phyloP scores from a whole-genome alignment of 257 asterid genomes.

The Lantana camara region DNA sequence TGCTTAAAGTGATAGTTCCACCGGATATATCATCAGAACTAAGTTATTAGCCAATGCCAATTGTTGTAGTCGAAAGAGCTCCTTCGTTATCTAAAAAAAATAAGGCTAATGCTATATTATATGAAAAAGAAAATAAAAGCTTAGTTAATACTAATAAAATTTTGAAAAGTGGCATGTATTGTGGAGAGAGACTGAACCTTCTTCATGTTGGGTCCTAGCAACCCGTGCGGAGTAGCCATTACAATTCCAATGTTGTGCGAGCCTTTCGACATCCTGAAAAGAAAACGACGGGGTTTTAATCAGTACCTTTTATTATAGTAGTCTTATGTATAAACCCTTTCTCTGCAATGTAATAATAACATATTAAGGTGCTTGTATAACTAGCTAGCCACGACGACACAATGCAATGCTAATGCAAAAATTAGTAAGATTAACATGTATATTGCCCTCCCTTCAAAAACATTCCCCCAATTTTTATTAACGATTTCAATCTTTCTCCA shows the following conservation, averaged over 20 bases:
- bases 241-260: constrained; percentile 94
- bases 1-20: constrained; percentile 88
- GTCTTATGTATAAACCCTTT: too few relatives aligned
- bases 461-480: too few relatives aligned
- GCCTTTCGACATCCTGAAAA: constrained; percentile 44
- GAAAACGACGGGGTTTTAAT: too few relatives aligned
- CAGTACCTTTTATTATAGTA: too few relatives aligned
- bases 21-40: constrained; percentile 76
- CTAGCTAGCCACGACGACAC: too few relatives aligned
- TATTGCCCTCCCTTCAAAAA: too few relatives aligned
- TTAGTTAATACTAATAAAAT: neutral
- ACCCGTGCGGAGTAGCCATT: constrained; percentile 95
- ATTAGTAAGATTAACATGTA: too few relatives aligned
- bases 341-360: too few relatives aligned
- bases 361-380: too few relatives aligned
- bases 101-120: neutral
- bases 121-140: neutral
- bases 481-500: too few relatives aligned
- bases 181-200: constrained; percentile 87
- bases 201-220: constrained; percentile 92
- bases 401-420: too few relatives aligned
- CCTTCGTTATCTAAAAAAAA: constrained; percentile 67
- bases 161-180: constrained; percentile 59
- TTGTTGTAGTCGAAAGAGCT: constrained; percentile 63
- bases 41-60: constrained; percentile 83